Conservation (phyloP, 306 rosid species). For the Cucumis hystrix region DNA sequence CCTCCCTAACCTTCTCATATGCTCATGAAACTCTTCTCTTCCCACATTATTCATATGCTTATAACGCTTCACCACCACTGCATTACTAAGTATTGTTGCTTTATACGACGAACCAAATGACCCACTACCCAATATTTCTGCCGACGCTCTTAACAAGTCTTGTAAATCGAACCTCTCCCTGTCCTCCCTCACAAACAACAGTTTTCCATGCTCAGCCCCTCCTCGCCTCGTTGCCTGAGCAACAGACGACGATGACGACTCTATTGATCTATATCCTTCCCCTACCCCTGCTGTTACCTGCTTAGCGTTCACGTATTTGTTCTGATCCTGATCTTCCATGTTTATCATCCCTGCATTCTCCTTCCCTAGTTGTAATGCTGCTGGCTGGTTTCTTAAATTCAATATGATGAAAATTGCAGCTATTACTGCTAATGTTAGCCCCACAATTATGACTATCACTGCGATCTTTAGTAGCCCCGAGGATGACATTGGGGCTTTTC, state of each 20-base stretch:
- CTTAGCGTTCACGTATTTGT: background rate
- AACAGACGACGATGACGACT: background rate
- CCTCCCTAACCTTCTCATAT: conserved; percentile 66
- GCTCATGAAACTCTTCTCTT: conserved; percentile 71
- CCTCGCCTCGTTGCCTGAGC: conserved; percentile 5
- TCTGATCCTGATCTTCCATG: background rate
- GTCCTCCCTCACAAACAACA: conserved; percentile 44
- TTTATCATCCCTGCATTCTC: background rate
- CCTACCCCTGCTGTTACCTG: background rate
- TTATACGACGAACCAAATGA: conserved; percentile 84
- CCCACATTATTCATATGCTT: conserved; percentile 69
- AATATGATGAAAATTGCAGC: conserved; percentile 15
- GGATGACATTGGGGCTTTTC: background rate
- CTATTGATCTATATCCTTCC: background rate
- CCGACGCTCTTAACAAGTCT: conserved; percentile 66
- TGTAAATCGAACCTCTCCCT: conserved; percentile 46
- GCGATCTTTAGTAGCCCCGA: conserved; percentile 16
- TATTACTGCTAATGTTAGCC: conserved; percentile 22
- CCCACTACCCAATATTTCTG: conserved; percentile 83
- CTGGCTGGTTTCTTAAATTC: conserved; percentile 8
- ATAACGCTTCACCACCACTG: conserved; percentile 78
- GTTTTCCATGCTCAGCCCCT: conserved; percentile 32
- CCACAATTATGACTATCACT: conserved; percentile 13
- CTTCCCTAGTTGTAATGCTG: background rate
- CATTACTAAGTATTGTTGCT: conserved; percentile 33